Evolutionary conservation across 1,284 basidiomycete species (phyloP), one percentile per base, ranked within the genome.

Genomic region (Puccinia sorghi): DNA sequence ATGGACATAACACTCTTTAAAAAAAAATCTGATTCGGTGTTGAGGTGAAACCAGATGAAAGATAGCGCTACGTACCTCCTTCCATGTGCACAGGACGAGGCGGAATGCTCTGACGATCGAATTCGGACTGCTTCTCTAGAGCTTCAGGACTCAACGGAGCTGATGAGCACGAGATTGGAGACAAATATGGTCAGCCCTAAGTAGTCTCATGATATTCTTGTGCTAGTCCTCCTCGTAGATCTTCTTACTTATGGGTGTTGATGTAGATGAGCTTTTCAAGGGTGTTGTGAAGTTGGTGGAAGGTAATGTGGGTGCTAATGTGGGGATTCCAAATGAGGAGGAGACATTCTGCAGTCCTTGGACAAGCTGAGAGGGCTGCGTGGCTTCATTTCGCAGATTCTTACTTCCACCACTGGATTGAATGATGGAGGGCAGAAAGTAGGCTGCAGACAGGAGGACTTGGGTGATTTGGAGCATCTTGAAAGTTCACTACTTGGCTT

Each of bases 31-130:
- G 32, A 32, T 32, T 32, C 2, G 32, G 32, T 32, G 32, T 32
- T 32, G 12, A 39, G 8, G 13, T n/a, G 25, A 11, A 13, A 9
- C 5, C 12, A 9, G 57, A 56, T 13, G 32, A 9, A 48, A 56
- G 22, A n/a, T 22, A 22, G 17, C 20, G 22, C 32, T 11, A 70
- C 59, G 2, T 32, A 74, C 72, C 72, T 41, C 57, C 72, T 25
- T 43, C n/a, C 12, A 43, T 39, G 57, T 74, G 72, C 12, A 74
- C 57, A 12, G 72, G 57, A 39, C 72, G 72, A 37, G 57, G 25
- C 20, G 72, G 72, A 17, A 63, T 74, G n/a, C 63, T 59, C 50
- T 74, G 50, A 32, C 20, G 57, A 63, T 74, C 59, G 20, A 74
- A 74, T 27, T 63, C 57, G 32, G n/a, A 43, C 46, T 74, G 72